Evolutionary conservation across 1,139 yeast species (phyloP).

Genomic region (Candida tunisiensis): DNA sequence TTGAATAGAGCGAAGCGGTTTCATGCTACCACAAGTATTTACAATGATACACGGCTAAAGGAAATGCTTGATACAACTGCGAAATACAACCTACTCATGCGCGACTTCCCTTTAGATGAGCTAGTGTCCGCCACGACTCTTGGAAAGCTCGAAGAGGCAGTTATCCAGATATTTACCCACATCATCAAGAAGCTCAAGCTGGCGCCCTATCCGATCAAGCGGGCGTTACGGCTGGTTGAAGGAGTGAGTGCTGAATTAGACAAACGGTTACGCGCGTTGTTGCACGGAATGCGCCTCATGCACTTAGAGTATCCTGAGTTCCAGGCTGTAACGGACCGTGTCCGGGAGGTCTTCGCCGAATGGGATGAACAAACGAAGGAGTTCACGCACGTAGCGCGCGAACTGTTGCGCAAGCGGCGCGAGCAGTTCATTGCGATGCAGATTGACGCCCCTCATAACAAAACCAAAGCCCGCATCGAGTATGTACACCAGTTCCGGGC

Average conservation of each 20-base stretch:
- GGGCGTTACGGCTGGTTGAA: constrained; percentile 51
- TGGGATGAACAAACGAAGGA: constrained; percentile 38
- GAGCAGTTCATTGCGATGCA: constrained; percentile 57
- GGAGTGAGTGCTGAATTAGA: constrained; percentile 34
- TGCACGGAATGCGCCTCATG: constrained; percentile 18
- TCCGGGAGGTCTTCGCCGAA: constrained; percentile 20
- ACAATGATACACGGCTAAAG: constrained; percentile 54
- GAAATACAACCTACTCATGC: constrained; percentile 43
- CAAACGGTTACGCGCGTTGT: constrained; percentile 12
- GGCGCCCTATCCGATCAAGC: constrained; percentile 44
- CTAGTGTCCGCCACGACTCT: constrained; percentile 34
- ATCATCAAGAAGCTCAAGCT: constrained; percentile 41
- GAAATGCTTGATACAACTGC: constrained; percentile 37
- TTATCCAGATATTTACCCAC: constrained; percentile 39
- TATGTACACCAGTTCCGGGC: constrained; percentile 31
- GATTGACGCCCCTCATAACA: constrained; percentile 30
- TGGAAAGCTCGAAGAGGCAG: constrained; percentile 27
- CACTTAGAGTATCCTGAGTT: constrained; percentile 21
- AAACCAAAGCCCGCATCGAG: constrained; percentile 30
- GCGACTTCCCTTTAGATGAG: constrained; percentile 55
- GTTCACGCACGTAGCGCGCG: constrained; percentile 50
- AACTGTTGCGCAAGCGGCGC: constrained; percentile 53
- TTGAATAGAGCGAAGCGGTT: constrained; percentile 60
- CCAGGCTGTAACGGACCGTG: constrained; percentile 9
- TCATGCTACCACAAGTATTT: constrained; percentile 59